Conservation (phyloP, 345 rosid genomes). For the Bretschneidera sinensis region DNA sequence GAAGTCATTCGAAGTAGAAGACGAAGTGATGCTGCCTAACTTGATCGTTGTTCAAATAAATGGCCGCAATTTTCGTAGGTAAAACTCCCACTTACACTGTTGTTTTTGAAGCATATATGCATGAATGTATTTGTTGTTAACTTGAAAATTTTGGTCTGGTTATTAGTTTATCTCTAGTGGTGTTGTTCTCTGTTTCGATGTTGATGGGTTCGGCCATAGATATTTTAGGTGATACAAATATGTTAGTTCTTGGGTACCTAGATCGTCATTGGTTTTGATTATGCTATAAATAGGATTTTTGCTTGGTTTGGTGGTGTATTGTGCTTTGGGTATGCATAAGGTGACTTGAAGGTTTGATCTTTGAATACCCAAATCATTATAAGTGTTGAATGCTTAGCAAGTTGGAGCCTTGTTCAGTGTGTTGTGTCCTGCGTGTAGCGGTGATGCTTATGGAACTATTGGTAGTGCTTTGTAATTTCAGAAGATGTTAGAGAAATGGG, state of each 20-base stretch:
- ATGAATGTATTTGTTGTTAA: too few species aligned
- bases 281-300: not conserved
- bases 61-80: conserved; percentile 61
- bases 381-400: not conserved
- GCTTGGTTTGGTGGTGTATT: not conserved
- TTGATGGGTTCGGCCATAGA: not conserved
- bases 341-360: not conserved
- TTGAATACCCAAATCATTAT: not conserved
- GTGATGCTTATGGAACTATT: not conserved
- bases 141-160: not conserved
- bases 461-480: not conserved
- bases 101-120: not conserved
- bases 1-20: conserved; percentile 67
- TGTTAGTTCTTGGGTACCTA: not conserved
- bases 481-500: not conserved
- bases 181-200: not conserved
- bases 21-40: conserved; percentile 63
- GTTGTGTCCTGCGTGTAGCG: not conserved
- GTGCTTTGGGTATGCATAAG: not conserved
- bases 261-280: not conserved
- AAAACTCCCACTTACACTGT: not conserved
- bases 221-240: not conserved
- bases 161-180: not conserved
- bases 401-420: not conserved
- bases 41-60: conserved; percentile 55